phyloP scores from a whole-genome alignment of 257 asterid genomes.

The Cynanchum wilfordii region DNA sequence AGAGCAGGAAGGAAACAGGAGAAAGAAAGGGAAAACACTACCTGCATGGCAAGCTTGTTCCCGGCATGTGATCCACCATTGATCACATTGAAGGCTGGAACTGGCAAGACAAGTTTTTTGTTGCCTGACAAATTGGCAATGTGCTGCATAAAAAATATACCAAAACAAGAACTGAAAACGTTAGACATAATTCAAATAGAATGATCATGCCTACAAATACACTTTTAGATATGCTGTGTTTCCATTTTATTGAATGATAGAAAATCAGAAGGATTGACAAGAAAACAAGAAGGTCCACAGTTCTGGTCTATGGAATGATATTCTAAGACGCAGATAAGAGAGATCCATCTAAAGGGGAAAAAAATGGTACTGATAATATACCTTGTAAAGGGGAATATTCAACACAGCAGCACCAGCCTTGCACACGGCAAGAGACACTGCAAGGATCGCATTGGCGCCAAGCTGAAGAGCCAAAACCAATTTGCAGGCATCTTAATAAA shows the following conservation, averaged over 20 bases:
- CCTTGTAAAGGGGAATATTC: conserved; percentile 82
- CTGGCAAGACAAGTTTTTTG: conserved; percentile 90
- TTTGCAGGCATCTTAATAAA: background rate
- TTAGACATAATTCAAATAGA: conserved; percentile 3
- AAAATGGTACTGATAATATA: conserved; percentile 8
- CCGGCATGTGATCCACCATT: conserved; percentile 99
- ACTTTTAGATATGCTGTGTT: background rate
- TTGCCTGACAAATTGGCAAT: conserved; percentile 94
- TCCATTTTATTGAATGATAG: background rate
- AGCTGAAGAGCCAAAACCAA: conserved; percentile 47
- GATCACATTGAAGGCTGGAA: conserved; percentile 97
- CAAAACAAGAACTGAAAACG: background rate
- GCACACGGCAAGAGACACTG: conserved; percentile 94
- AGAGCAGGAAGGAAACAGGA: background rate
- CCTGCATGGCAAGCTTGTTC: conserved; percentile 99
- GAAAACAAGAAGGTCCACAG: background rate
- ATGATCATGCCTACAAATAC: background rate
- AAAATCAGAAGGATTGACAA: background rate
- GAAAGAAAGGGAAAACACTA: conserved; percentile 9
- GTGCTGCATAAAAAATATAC: conserved; percentile 49
- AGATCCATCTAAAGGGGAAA: background rate
- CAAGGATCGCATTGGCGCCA: conserved; percentile 96
- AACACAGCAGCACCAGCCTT: conserved; percentile 88
- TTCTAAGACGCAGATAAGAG: too few relatives aligned
- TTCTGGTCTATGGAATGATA: too few relatives aligned